Conservation (phyloP, 169 alveolate genomes). For the Eimeria sp. region DNA sequence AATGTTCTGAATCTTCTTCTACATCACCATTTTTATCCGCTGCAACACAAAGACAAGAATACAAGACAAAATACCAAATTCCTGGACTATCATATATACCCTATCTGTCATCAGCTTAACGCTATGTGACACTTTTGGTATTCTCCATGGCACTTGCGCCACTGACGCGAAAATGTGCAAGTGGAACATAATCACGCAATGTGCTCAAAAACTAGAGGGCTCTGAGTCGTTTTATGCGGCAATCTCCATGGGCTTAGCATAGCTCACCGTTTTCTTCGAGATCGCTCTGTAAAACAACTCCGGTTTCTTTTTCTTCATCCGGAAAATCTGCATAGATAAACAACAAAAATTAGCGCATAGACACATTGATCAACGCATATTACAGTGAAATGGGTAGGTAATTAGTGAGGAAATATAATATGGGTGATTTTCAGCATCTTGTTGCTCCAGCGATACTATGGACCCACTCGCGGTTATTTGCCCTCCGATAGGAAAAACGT, state of each 20-base stretch:
- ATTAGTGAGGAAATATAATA: neutral
- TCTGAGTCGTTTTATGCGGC: neutral
- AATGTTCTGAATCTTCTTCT: constrained; percentile 51
- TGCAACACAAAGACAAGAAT: constrained; percentile 2
- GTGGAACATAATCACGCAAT: neutral
- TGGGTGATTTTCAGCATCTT: too few species aligned
- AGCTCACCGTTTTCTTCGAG: constrained; percentile 23
- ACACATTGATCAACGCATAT: neutral
- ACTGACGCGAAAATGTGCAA: neutral
- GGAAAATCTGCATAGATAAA: constrained; percentile 20
- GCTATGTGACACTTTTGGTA: neutral
- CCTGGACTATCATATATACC: neutral
- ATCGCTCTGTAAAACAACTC: constrained; percentile 34
- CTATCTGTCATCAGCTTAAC: neutral
- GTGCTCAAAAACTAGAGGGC: neutral
- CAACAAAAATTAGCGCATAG: neutral
- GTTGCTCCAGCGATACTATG: neutral
- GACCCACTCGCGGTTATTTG: constrained; percentile 77
- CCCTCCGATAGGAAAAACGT: constrained; percentile 73
- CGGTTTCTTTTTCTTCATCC: constrained; percentile 17
- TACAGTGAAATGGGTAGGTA: neutral
- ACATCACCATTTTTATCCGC: constrained; percentile 51
- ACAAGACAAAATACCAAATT: neutral
- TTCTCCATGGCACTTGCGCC: neutral
- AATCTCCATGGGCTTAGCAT: neutral